Evolutionary conservation across 345 rosid genomes (phyloP).

Genomic region (Dovyalis caffra): DNA sequence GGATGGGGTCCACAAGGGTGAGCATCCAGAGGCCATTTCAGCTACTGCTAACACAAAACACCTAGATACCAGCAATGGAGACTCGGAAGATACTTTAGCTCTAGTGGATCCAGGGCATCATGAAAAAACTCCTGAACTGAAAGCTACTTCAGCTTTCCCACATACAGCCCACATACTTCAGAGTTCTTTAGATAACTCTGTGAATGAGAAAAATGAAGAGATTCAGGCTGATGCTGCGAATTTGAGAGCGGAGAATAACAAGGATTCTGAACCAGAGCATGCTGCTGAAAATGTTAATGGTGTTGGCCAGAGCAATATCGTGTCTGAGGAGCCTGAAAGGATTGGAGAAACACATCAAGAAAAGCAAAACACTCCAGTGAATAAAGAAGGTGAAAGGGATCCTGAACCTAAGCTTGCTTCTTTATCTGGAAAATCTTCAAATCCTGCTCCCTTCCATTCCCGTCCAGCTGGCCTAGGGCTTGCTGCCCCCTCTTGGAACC

Average conservation of each 20-base stretch:
- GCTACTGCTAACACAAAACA: not conserved
- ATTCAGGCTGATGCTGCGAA: constrained; percentile 16
- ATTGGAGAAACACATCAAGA: constrained; percentile 24
- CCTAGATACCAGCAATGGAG: constrained; percentile 18
- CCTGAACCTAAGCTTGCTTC: constrained; percentile 25
- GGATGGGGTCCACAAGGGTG: constrained; percentile 15
- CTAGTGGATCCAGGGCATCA: not conserved
- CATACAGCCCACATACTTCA: not conserved
- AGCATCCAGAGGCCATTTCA: constrained; percentile 6
- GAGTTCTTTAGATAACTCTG: constrained; percentile 25
- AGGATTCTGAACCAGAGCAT: constrained; percentile 21
- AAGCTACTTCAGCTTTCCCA: constrained; percentile 11
- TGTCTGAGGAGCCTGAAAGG: constrained; percentile 23
- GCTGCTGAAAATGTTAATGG: constrained; percentile 30
- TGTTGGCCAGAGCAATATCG: constrained; percentile 26
- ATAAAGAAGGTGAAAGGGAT: constrained; percentile 26
- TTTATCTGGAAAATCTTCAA: constrained; percentile 39
- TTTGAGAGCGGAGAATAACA: constrained; percentile 20
- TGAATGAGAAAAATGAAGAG: constrained; percentile 29
- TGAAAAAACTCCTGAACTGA: constrained; percentile 3
- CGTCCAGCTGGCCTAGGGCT: constrained; percentile 95
- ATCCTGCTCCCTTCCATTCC: constrained; percentile 32
- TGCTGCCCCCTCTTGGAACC: constrained; percentile 82
- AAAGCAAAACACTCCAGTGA: constrained; percentile 25
- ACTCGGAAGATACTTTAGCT: constrained; percentile 17